phyloP scores from a whole-genome alignment of 306 rosid species.

The apple (Malus domestica) region ASM211411v1 NC_041801.1:6788001-6788500 shows the following conservation, averaged over 20 bases:
- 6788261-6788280: constrained; percentile 81
- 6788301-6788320: neutral
- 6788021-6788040: constrained; percentile 9
- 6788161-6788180: constrained; percentile 65
- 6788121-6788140: constrained; percentile 64
- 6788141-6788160: constrained; percentile 60
- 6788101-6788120: constrained; percentile 26
- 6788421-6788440: constrained; percentile 91
- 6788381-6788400: constrained; percentile 92
- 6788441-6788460: constrained; percentile 84
- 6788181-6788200: constrained; percentile 63
- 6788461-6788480: constrained; percentile 73
- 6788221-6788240: constrained; percentile 81
- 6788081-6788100: neutral
- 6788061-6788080: neutral
- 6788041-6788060: neutral
- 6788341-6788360: neutral
- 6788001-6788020: constrained; percentile 35
- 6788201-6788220: constrained; percentile 88
- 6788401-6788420: constrained; percentile 85
- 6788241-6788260: constrained; percentile 93
- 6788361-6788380: constrained; percentile 58
- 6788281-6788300: neutral
- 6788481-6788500: constrained; percentile 91
- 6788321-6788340: neutral